Evolutionary conservation across 2,329 filamentous ascomycete genomes (phyloP), one percentile per base, ranked within the genome.

Genomic region (Microthyrium microscopicum): DNA sequence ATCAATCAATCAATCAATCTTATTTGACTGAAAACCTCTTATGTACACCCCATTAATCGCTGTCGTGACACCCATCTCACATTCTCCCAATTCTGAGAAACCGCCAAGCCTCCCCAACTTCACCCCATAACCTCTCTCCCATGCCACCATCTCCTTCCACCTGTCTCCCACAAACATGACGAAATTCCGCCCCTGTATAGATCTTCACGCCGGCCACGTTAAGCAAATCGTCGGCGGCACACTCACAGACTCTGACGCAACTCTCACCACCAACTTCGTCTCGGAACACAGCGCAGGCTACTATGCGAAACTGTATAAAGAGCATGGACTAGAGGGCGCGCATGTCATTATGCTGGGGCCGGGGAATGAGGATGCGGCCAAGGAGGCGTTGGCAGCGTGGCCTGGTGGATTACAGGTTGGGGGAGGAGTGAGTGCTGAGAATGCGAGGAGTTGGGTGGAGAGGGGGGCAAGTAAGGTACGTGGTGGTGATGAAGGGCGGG

Each of bases 211-310:
- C n/a, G 89, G 89, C 11, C 77, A 87, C 52, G 89, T 98, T 39
- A 98, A 98, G 63, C 89, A 98, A 56, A 98, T 98, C 46, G 85
- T 98, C 26, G 89, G 89, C 45, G 87, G 89, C 39, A 95, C 89
- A 2, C 69, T 98, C 40, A 53, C 49, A 19, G 47, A 46, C 5
- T 47, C 46, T 3, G 44, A 46, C 2, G 45, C 43, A 29, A 37
- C 46, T 5, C 67, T 95, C 36, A 78, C 83, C 59, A 95, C 87
- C 30, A 98, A 98, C 57, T 85, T 83, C 60, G 77, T 93, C 40
- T 94, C 89, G 7, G 70, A 75, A 31, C 74, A 87, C 40, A 78
- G 85, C 7, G 73, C 89, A 3, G 69, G 70, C 4, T 68, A 93
- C 60, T 98, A 82, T 54, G 80, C 85, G 21, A 57, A 63, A 37